These are phyloP conservation scores for Termitomyces sp. DNA, from an alignment of 768 basidiomycete genomes.

Conservation along the genomic window DNA sequence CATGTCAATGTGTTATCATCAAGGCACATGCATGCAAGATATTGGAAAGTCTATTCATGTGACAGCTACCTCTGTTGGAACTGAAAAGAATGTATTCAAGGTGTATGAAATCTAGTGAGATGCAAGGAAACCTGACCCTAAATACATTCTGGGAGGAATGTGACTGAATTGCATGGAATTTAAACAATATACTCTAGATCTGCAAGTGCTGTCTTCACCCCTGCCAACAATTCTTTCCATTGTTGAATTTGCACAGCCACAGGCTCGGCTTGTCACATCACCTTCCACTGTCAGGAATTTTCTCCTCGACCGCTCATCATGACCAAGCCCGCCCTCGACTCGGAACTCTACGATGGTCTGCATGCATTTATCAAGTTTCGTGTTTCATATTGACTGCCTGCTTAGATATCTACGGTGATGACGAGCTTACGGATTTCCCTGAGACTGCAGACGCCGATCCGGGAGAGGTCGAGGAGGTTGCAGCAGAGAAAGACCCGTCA, in stretches of 20 bases:
- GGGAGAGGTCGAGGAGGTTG: slow-evolving; percentile 17
- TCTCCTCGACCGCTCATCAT: slow-evolving; percentile 6
- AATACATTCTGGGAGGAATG: too few relatives aligned
- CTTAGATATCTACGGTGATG: slow-evolving; percentile 52
- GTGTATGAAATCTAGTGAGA: too few relatives aligned
- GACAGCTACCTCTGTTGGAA: too few relatives aligned
- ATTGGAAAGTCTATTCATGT: too few relatives aligned
- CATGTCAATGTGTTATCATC: too few relatives aligned
- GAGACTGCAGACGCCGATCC: slow-evolving; percentile 21
- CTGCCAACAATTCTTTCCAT: too few relatives aligned
- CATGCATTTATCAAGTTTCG: slow-evolving; percentile 16
- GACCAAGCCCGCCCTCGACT: slow-evolving; percentile 22
- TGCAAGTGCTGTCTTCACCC: too few relatives aligned
- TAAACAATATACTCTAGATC: too few relatives aligned
- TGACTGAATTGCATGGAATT: too few relatives aligned
- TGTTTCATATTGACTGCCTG: background rate
- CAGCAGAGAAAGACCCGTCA: slow-evolving; percentile 11
- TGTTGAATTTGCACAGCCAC: slow-evolving; percentile 12
- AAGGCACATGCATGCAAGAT: too few relatives aligned
- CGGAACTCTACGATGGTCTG: slow-evolving; percentile 33
- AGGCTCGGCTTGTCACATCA: background rate
- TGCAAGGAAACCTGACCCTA: too few relatives aligned
- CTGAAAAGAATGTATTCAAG: too few relatives aligned
- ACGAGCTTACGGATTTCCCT: slow-evolving; percentile 36
- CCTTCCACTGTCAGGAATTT: background rate